Conservation (phyloP, 2,329 filamentous ascomycete species). For the Fusarium secorum region DNA sequence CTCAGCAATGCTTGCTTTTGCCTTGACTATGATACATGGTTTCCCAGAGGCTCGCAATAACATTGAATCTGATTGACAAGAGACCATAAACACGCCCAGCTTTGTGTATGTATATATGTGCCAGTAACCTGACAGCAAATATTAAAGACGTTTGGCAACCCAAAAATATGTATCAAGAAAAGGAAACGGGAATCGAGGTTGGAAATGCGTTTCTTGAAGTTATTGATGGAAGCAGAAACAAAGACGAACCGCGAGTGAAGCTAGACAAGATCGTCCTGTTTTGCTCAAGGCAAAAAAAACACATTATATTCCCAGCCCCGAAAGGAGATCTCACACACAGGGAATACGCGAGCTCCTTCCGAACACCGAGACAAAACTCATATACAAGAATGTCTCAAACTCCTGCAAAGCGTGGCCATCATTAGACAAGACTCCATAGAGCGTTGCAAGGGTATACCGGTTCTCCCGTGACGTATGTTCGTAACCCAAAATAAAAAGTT, state of each 20-base stretch:
- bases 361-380: conserved; percentile 42
- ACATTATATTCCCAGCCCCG: conserved; percentile 46
- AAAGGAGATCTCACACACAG: conserved; percentile 41
- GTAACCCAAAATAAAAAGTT: conserved; percentile 45
- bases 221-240: conserved; percentile 26
- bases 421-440: conserved; percentile 45
- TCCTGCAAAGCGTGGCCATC: conserved; percentile 44
- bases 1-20: conserved; percentile 46
- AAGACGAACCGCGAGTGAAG: conserved; percentile 36
- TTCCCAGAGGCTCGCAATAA: conserved; percentile 38
- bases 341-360: conserved; percentile 38
- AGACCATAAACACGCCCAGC: conserved; percentile 52
- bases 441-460: conserved; percentile 43
- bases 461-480: conserved; percentile 48
- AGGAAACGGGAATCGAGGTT: conserved; percentile 33
- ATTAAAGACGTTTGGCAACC: background rate
- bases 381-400: conserved; percentile 43
- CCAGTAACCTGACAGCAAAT: background rate
- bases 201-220: conserved; percentile 36
- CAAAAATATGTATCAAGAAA: conserved; percentile 25
- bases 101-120: conserved; percentile 10
- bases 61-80: conserved; percentile 40
- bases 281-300: conserved; percentile 40
- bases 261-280: conserved; percentile 42
- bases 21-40: conserved; percentile 40